Base-by-base conservation (phyloP, 441 rosid genomes). In the Rhodomyrtus psidioides region DNA sequence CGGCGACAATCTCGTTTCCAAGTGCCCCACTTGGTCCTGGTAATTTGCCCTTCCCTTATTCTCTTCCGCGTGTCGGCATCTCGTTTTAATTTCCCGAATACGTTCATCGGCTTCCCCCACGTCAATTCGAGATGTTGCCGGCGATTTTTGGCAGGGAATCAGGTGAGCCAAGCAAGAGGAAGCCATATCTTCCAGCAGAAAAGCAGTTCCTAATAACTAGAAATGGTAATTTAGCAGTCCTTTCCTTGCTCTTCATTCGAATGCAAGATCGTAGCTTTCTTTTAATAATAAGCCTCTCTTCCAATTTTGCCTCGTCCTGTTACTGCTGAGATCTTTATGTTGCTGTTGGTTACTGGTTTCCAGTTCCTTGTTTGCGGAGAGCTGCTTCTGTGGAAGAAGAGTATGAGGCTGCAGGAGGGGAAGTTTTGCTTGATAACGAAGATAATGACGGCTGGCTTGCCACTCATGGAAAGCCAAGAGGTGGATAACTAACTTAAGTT, bases 1-100 rank as follows among this genome's bases (percentile, higher is more conserved):
- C 84, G 99, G 99, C 1, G 99, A 97, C 86, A 97, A 97, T 90
- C 99, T 97, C 87, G 99, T 96, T 88, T 91, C 98, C 84, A 97
- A 97, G 91, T 97, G 99, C 90, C 99, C 99, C 42, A 97, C 99
- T 85, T 96, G 99, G 99, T 97, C 99, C 30, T 97, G 99, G 99
- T 97, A 92, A 85, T 56, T 44, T 42, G 44, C 46, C 88, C 53
- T 59, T n/a, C 19, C 34, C 12, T 19, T 30, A 17, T 9, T 28
- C 39, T 39, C 55, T 44, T 42, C 54, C 54, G 14, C n/a, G 21
- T 30, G 59, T 39, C 58, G 28, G 53, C 28, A 4, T 81, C 49
- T 55, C 42, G 51, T 59, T 42, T 70, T n/a, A 0, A 34, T 74
- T 53, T 14, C 23, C 65, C 57, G 15, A 13, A n/a, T 60, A 15